Conservation (phyloP, 345 rosid genomes). For the Clarkia xantiana region DNA sequence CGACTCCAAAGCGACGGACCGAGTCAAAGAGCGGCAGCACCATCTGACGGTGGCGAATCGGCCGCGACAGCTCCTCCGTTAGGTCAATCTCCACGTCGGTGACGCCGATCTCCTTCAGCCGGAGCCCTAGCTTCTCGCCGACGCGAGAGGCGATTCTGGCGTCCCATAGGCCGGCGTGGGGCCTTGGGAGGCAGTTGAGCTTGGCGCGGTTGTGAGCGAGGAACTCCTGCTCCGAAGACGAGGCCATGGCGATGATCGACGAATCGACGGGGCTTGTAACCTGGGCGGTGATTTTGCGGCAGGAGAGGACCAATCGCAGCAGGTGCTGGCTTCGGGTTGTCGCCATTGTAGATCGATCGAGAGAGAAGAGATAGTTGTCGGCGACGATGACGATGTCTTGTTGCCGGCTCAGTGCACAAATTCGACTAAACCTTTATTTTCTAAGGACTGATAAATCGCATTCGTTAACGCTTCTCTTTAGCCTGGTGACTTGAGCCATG, state of each 20-base stretch:
- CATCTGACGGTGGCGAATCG: conserved; percentile 44
- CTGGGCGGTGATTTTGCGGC: conserved; percentile 76
- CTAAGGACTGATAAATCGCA: no score
- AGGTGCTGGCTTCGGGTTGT: conserved; percentile 30
- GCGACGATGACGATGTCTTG: not conserved
- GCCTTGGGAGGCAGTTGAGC: conserved; percentile 45
- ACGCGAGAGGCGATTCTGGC: conserved; percentile 59
- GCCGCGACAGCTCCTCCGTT: conserved; percentile 57
- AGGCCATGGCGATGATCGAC: conserved; percentile 78
- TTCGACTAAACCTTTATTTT: not conserved
- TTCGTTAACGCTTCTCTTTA: no score
- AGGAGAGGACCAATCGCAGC: conserved; percentile 66
- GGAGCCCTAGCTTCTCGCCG: conserved; percentile 73
- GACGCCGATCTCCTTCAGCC: conserved; percentile 54
- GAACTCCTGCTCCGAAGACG: conserved; percentile 69
- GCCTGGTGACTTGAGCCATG: no score
- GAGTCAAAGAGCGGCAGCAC: conserved; percentile 63
- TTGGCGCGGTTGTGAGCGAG: conserved; percentile 44
- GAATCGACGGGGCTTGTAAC: conserved; percentile 47
- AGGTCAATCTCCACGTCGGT: conserved; percentile 34
- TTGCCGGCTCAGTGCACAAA: not conserved
- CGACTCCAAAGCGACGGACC: conserved; percentile 59
- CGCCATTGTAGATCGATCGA: conserved; percentile 8
- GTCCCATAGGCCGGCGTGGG: conserved; percentile 43
- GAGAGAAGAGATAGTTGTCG: not conserved